Evolutionary conservation across 495 filamentous ascomycete species (phyloP), one percentile per base, ranked within the genome.

Genomic region (Hypoxylon rickii): DNA sequence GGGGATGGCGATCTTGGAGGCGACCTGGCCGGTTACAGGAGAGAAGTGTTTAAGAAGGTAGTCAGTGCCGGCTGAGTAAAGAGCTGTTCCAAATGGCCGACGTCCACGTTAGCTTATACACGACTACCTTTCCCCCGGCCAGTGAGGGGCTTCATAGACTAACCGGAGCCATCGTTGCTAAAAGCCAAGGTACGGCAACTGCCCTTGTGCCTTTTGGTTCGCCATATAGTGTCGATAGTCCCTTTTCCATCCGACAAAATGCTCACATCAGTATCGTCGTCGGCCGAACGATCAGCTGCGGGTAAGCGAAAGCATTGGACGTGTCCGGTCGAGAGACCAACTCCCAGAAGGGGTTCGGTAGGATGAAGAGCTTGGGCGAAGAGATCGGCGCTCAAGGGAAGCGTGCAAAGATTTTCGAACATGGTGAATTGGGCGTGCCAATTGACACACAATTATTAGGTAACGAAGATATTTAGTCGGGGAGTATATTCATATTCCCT

Each of bases 1-100:
- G 6, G 85, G 86, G 6, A 87, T 76, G n/a, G 75, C 75, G 53
- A 87, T 81, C 73, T 98, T 94, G 41, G 88, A 87, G 21, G 80
- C 73, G 7, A 98, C 94, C 38, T 83, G 71, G 10, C 94, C 94
- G 2, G 90, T 96, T 65, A 84, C 80, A 0, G 87, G 80, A 37
- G 82, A 85, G 33, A 93, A 95, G 40, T 86, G 87, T 71, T 98
- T 98, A 49, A 98, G 81, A 29, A 97, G 70, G 17, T 89, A 86
- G 74, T 98, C 95, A 38, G 86, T 93, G 34, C 94, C 95, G 15
- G 90, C 88, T 0, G 92, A 96, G 70, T 91, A 96, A 46, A 97
- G 77, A 29, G 78, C 81, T 84, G 33, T 24, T 32, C 20, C n/a
- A 16, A 13, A 17, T n/a, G 33, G 34, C 12, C 21, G 38, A 18